Evolutionary conservation across 2,329 filamentous ascomycete species (phyloP).

Genomic region (Cryphonectria radicalis): DNA sequence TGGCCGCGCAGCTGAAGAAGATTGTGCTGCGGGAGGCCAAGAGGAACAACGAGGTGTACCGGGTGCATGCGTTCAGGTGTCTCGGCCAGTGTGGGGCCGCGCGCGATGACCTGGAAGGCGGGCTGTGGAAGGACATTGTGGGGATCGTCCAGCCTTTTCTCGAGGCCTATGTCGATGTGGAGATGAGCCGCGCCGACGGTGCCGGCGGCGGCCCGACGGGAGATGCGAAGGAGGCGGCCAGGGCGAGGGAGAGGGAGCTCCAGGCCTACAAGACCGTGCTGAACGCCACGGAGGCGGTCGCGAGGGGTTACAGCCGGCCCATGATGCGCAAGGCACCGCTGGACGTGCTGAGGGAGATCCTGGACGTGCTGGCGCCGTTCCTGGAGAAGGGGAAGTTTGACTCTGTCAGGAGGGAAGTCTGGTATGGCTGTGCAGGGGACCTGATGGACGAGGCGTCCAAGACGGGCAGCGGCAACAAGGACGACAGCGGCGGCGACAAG

Average conservation of each 20-base stretch:
- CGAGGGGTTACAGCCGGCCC: slow-evolving; percentile 52
- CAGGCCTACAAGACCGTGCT: slow-evolving; percentile 49
- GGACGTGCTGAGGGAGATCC: slow-evolving; percentile 45
- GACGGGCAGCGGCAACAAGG: slow-evolving; percentile 19
- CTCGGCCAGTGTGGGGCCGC: slow-evolving; percentile 74
- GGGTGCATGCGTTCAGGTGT: slow-evolving; percentile 72
- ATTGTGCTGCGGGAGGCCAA: slow-evolving; percentile 86
- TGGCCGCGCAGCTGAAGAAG: slow-evolving; percentile 74
- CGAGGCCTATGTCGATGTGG: slow-evolving; percentile 58
- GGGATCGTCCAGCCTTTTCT: slow-evolving; percentile 67
- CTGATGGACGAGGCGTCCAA: slow-evolving; percentile 48
- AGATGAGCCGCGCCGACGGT: slow-evolving; percentile 67
- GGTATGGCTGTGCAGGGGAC: slow-evolving; percentile 56
- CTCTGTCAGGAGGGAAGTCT: slow-evolving; percentile 52
- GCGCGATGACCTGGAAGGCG: slow-evolving; percentile 64
- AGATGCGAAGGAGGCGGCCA: slow-evolving; percentile 44
- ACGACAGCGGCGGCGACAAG: slow-evolving; percentile 31
- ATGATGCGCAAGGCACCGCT: slow-evolving; percentile 44
- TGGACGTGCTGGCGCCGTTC: slow-evolving; percentile 46
- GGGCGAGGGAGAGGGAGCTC: slow-evolving; percentile 40
- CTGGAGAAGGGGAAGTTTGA: slow-evolving; percentile 45
- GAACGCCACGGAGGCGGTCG: slow-evolving; percentile 55
- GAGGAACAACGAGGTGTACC: slow-evolving; percentile 84
- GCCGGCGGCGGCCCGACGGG: slow-evolving; percentile 43
- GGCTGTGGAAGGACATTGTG: slow-evolving; percentile 67